Evolutionary conservation across 495 filamentous ascomycete genomes (phyloP), one percentile per base, ranked within the genome.

Genomic region (Terfezia boudieri): DNA sequence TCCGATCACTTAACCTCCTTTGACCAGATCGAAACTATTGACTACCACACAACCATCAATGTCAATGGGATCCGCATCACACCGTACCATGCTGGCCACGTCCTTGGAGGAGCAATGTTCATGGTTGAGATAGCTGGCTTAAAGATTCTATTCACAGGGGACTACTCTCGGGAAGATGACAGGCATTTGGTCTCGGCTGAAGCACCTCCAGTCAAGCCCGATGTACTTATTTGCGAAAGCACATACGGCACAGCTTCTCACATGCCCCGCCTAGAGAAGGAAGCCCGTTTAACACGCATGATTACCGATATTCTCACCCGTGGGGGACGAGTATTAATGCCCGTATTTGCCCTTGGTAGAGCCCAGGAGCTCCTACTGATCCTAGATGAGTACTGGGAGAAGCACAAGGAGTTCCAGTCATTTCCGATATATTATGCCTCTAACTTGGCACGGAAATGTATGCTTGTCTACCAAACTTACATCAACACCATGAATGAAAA

Each of bases 91-190:
- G 90, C 90, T 10, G 90, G 90, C 36, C 90, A 98, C 68, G 90
- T 98, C 12, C 77, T 98, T 17, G 90, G 90, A n/a, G 90, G 88
- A 16, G 90, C 90, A 52, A 98, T 98, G 90, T 98, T 93, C 64
- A 72, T 94, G 49, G 81, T 98, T 57, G 87, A 94, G 59, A 96
- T 98, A 60, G 89, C 88, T 6, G 90, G 89, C 1, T 73, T 98
- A 48, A 94, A 92, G 57, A 89, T 94, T 53, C 75, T 98, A 52
- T 98, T 98, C 69, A 98, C 90, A 0, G 90, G 90, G 36, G 90
- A 98, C 67, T 98, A 96, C 66, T 93, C 86, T 17, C 76, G 89
- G 37, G 90, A 98, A 64, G 79, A 87, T 56, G 89, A 98, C 65
- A 76, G 90, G 14, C 90, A 98, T 78, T 70, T 98, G 36, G 84